A percentile compares a stretch with the other conserved stretches of the same genome.
Conservation (phyloP, 441 rosid species). For the Caryocar brasiliense region DNA sequence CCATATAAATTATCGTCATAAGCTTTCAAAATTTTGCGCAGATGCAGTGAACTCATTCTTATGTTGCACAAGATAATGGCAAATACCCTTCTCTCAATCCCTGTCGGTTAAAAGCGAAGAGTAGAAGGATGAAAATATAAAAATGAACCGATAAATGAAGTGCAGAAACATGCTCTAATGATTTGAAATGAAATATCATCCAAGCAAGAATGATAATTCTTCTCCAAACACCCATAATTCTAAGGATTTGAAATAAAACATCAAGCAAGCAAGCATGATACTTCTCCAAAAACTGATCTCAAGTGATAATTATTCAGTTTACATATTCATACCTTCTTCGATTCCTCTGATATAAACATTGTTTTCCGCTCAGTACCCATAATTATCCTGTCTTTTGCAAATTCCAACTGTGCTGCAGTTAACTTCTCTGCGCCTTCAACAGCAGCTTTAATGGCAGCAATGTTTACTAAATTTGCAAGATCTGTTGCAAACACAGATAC, state of each 20-base stretch:
- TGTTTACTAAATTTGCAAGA: conserved; percentile 90
- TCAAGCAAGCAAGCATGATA: neutral
- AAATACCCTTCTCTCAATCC: neutral
- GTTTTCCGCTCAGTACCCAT: conserved; percentile 98
- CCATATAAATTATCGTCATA: neutral
- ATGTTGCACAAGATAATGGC: neutral
- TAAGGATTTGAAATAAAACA: neutral
- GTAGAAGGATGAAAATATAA: neutral
- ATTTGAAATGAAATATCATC: neutral
- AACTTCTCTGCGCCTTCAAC: conserved; percentile 88
- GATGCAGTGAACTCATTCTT: neutral
- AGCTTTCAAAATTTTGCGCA: neutral
- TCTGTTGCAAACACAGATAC: conserved; percentile 30
- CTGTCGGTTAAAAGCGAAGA: neutral
- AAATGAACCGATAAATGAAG: too few relatives aligned
- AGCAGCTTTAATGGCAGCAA: conserved; percentile 98
- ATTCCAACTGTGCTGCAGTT: conserved; percentile 64
- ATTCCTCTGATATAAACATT: conserved; percentile 88
- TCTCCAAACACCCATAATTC: too few relatives aligned
- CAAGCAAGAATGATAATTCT: neutral
- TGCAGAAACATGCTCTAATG: too few relatives aligned
- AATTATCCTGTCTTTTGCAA: conserved; percentile 83
- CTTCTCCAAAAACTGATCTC: neutral
- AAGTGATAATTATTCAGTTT: neutral
- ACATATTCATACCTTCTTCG: conserved; percentile 60